Percentiles rank a stretch among this genome's conserved stretches.
Evolutionary conservation across 495 filamentous ascomycete genomes (phyloP).

Genomic region (Trichodelitschia bisporula): DNA sequence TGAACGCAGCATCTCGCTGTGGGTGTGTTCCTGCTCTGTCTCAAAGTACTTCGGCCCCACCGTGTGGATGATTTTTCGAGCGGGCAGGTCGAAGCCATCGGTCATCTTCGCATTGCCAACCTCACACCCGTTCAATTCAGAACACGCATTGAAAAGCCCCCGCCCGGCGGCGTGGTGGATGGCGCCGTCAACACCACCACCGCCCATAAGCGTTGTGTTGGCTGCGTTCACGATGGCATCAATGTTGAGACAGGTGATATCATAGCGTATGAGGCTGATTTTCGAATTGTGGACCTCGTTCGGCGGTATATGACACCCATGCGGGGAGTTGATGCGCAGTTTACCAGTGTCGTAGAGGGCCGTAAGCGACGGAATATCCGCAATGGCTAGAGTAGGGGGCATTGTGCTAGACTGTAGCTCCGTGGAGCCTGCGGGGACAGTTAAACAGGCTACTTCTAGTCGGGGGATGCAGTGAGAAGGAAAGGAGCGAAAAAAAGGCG

Average conservation of each 20-base stretch:
- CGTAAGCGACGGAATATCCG: no score
- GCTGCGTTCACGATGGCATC: constrained; percentile 89
- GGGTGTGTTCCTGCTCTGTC: constrained; percentile 14
- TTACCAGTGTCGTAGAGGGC: no score
- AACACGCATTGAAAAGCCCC: constrained; percentile 43
- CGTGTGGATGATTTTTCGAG: constrained; percentile 60
- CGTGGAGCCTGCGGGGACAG: no score
- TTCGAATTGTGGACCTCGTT: constrained; percentile 34
- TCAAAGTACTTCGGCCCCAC: constrained; percentile 64
- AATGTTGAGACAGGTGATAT: constrained; percentile 62
- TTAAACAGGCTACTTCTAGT: no score
- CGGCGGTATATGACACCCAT: no score
- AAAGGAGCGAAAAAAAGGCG: no score
- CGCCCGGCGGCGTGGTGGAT: constrained; percentile 70
- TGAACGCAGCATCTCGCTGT: constrained; percentile 21
- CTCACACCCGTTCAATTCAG: constrained; percentile 36
- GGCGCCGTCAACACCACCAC: constrained; percentile 48
- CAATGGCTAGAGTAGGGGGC: no score
- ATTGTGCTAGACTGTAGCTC: no score
- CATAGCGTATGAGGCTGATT: constrained; percentile 42
- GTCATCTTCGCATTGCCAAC: constrained; percentile 77
- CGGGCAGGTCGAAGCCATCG: constrained; percentile 46
- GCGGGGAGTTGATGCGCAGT: no score
- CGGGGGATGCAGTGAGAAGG: no score
- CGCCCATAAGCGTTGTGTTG: constrained; percentile 53